Percentiles rank a stretch among this genome's conserved stretches.
Evolutionary conservation across 306 rosid species (phyloP).

Genomic region (Canavalia ensiformis): DNA sequence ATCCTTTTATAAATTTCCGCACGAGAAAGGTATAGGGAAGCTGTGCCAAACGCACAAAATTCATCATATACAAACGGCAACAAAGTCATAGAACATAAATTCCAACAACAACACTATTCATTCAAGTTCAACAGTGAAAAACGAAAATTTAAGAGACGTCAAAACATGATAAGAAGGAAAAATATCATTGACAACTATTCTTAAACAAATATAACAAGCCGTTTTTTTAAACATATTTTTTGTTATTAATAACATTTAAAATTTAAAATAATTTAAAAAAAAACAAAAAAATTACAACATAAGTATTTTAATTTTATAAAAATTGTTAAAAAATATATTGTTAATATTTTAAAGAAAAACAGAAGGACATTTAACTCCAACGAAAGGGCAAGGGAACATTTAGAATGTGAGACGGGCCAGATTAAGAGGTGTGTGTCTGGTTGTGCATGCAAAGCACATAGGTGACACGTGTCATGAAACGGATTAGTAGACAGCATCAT

Average conservation of each 20-base stretch:
- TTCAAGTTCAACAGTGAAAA: conserved; percentile 7
- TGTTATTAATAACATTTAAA: too few relatives aligned
- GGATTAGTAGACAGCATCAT: conserved; percentile 10
- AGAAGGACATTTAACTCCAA: too few relatives aligned
- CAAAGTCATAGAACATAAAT: conserved; percentile 1
- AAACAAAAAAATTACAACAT: too few relatives aligned
- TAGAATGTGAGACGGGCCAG: neutral
- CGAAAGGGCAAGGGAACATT: too few relatives aligned
- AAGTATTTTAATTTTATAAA: too few relatives aligned
- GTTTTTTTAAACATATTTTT: too few relatives aligned
- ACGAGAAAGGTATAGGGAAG: neutral
- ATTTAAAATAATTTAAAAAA: too few relatives aligned
- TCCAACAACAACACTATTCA: neutral
- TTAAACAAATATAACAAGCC: too few relatives aligned
- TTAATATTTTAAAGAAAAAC: too few relatives aligned
- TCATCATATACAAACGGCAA: conserved; percentile 4
- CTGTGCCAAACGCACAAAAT: neutral
- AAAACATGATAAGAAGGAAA: neutral
- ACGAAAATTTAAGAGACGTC: neutral
- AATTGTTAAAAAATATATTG: too few relatives aligned
- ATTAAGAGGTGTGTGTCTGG: neutral
- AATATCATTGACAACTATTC: neutral
- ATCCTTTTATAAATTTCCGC: neutral
- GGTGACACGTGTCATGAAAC: conserved; percentile 39
- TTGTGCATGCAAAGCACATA: conserved; percentile 53